phyloP scores from a whole-genome alignment of 106 monocot genomes.

The Platanthera zijinensis region DNA sequence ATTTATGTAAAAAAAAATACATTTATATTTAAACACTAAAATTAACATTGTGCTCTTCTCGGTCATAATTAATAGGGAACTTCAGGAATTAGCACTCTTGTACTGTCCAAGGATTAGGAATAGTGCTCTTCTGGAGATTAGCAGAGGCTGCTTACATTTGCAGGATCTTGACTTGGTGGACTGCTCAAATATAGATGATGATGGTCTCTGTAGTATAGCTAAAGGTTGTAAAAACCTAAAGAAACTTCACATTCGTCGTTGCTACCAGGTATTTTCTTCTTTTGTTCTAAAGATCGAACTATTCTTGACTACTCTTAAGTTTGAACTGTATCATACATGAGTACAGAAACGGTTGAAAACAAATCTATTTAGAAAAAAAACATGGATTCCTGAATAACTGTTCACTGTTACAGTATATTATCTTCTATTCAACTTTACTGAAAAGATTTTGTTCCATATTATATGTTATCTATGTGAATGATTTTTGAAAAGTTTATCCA shows the following conservation, averaged over 20 bases:
- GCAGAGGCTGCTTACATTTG: conserved; percentile 69
- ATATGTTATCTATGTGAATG: neutral
- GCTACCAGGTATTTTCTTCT: conserved; percentile 64
- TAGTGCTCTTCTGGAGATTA: conserved; percentile 73
- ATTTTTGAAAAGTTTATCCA: neutral
- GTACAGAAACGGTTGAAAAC: neutral
- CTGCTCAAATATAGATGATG: conserved; percentile 71
- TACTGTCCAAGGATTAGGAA: conserved; percentile 84
- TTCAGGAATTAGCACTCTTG: conserved; percentile 61
- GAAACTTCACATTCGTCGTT: conserved; percentile 88
- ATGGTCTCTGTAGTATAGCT: conserved; percentile 64
- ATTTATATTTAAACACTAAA: neutral
- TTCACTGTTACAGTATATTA: neutral
- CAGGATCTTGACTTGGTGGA: conserved; percentile 82
- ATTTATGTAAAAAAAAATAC: neutral
- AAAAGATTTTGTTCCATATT: neutral
- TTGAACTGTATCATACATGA: neutral
- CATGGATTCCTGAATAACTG: neutral
- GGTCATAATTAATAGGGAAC: conserved; percentile 31
- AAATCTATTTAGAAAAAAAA: neutral
- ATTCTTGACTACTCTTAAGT: neutral
- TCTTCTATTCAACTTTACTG: neutral
- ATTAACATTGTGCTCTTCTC: neutral
- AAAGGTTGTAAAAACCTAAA: conserved; percentile 68
- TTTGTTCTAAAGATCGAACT: neutral